These are phyloP conservation scores for Bryum argenteum DNA, from an alignment of 225 moss, liverwort and hornwort genomes.

Conservation along the genomic window DNA sequence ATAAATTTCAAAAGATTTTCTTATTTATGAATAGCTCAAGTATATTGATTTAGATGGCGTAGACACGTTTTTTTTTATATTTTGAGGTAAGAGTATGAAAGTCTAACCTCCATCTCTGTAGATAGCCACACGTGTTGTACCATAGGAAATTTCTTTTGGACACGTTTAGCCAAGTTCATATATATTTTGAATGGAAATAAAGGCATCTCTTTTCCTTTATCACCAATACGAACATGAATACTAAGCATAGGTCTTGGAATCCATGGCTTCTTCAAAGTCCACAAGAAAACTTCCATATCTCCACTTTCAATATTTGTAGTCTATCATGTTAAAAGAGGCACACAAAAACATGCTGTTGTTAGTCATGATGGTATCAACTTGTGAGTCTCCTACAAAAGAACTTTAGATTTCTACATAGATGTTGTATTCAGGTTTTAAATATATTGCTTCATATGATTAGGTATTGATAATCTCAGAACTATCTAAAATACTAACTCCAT, in stretches of 20 bases:
- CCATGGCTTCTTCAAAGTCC: slow-evolving; percentile 37
- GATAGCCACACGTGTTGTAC: slow-evolving; percentile 40
- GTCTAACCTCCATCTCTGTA: slow-evolving; percentile 38
- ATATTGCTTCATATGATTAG: too few relatives aligned
- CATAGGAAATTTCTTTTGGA: slow-evolving; percentile 30
- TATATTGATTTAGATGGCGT: too few relatives aligned
- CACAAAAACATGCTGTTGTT: too few relatives aligned
- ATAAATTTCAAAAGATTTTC: too few relatives aligned
- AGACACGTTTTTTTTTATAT: background rate
- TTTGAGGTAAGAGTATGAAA: accelerated
- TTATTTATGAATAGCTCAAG: too few relatives aligned
- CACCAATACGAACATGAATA: slow-evolving; percentile 45
- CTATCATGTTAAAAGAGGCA: background rate
- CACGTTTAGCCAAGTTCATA: slow-evolving; percentile 33
- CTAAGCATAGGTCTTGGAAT: slow-evolving; percentile 43
- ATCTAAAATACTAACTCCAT: too few relatives aligned
- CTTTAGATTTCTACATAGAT: too few relatives aligned
- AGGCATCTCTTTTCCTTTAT: slow-evolving; percentile 43
- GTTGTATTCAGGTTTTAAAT: too few relatives aligned
- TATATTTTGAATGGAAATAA: slow-evolving; percentile 44
- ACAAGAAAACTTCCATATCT: slow-evolving; percentile 34
- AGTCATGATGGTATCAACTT: too few relatives aligned
- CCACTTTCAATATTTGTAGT: background rate
- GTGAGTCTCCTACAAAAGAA: too few relatives aligned
- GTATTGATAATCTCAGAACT: too few relatives aligned